Conservation (phyloP, 768 basidiomycete species). For the Naganishia randhawae region DNA sequence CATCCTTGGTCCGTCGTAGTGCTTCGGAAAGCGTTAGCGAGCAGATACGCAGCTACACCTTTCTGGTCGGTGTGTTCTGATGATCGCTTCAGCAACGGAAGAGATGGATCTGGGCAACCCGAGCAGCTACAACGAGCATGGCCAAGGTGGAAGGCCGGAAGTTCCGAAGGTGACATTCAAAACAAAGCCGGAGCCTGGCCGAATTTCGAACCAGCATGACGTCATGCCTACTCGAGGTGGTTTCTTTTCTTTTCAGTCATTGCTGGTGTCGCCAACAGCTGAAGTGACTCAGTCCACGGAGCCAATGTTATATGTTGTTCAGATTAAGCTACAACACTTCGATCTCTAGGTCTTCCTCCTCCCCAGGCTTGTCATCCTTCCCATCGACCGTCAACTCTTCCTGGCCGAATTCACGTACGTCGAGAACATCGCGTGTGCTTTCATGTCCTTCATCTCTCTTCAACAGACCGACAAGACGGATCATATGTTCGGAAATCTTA, state of each 20-base stretch:
- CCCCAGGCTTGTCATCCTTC: conserved; percentile 37
- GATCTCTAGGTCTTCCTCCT: conserved; percentile 65
- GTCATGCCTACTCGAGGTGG: background rate
- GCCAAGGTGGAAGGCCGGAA: too few species aligned
- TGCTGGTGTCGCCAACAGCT: too few species aligned
- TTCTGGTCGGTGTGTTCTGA: too few species aligned
- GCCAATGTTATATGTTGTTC: too few species aligned
- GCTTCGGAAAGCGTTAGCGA: background rate
- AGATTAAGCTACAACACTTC: conserved; percentile 50
- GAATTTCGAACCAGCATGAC: background rate
- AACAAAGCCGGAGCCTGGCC: background rate
- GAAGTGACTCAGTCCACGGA: too few species aligned
- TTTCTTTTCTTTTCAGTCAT: too few species aligned
- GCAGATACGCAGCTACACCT: too few species aligned
- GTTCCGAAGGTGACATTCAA: background rate
- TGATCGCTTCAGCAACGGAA: too few species aligned
- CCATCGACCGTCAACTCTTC: conserved; percentile 57
- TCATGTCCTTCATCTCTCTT: conserved; percentile 51
- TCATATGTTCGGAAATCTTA: conserved; percentile 81
- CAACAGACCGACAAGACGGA: conserved; percentile 79
- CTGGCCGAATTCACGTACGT: conserved; percentile 67
- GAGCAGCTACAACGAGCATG: background rate
- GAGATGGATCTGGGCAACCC: background rate
- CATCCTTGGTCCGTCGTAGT: background rate
- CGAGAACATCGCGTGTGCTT: conserved; percentile 54